phyloP scores from a whole-genome alignment of 202 grass and related monocot genomes.

The Hordeum pubiflorum region DNA sequence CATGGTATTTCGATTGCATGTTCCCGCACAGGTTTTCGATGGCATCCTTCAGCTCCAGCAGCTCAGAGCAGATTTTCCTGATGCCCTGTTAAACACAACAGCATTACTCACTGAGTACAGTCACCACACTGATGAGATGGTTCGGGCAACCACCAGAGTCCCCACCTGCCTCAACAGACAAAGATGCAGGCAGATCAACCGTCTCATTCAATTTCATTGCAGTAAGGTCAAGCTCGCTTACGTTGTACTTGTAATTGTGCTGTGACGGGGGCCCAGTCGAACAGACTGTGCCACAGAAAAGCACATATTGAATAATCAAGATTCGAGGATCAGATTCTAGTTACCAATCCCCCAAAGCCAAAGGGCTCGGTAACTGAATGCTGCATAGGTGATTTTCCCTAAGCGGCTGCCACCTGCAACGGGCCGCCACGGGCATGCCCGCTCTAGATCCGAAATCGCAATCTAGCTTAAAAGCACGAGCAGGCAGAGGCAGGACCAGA shows the following conservation, averaged over 20 bases:
- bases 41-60: slow-evolving; percentile 90
- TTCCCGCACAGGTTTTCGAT: slow-evolving; percentile 81
- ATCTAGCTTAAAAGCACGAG: neutral
- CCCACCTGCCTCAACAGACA: slow-evolving; percentile 1
- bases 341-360: neutral
- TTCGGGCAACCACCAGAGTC: slow-evolving; percentile 1
- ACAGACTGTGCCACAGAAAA: neutral
- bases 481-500: neutral
- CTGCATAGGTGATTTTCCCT: neutral
- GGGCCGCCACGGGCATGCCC: neutral
- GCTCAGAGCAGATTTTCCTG: slow-evolving; percentile 82
- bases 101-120: neutral
- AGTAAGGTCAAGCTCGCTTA: neutral
- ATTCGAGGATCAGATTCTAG: slow-evolving; percentile 1
- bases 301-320: neutral
- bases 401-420: neutral
- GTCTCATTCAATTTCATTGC: neutral
- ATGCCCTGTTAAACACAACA: slow-evolving; percentile 53
- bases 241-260: slow-evolving; percentile 4
- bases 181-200: neutral
- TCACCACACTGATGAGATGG: neutral
- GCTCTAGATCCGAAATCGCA: slow-evolving; percentile 20
- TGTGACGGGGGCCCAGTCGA: neutral
- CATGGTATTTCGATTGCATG: slow-evolving; percentile 75
- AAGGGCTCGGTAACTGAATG: neutral